A percentile compares a stretch with the other conserved stretches of the same genome.
Evolutionary conservation across 2,329 filamentous ascomycete species (phyloP).

Genomic region (Cladophialophora yegresii): DNA sequence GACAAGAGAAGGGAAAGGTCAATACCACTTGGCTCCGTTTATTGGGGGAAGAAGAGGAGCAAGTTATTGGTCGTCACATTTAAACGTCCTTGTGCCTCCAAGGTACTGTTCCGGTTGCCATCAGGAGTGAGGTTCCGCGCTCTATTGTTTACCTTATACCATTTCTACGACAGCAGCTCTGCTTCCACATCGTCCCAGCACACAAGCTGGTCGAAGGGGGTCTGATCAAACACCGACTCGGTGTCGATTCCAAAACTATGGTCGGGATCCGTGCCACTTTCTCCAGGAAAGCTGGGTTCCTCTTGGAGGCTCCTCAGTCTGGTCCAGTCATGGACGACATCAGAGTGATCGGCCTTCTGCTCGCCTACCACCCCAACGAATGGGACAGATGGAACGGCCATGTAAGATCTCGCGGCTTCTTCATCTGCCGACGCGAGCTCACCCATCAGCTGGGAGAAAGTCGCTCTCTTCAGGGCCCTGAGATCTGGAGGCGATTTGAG

Average conservation of each 20-base stretch:
- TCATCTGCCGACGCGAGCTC: neutral
- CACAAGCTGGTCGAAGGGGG: constrained; percentile 15
- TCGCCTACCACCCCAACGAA: constrained; percentile 13
- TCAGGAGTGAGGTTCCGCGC: neutral
- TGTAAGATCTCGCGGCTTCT: neutral
- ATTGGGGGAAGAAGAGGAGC: neutral
- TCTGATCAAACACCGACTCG: neutral
- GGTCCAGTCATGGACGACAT: neutral
- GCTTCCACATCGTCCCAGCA: constrained; percentile 9
- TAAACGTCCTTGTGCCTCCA: neutral
- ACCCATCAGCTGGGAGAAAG: constrained; percentile 3
- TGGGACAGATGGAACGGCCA: constrained; percentile 13
- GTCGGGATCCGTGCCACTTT: neutral
- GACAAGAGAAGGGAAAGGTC: neutral
- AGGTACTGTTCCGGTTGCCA: neutral
- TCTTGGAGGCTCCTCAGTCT: neutral
- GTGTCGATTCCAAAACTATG: neutral
- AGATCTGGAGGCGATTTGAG: constrained; percentile 17
- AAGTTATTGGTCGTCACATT: neutral
- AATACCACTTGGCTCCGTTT: neutral
- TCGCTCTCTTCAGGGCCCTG: neutral
- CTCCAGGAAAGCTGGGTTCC: neutral
- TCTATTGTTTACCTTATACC: neutral
- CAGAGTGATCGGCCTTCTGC: constrained; percentile 7
- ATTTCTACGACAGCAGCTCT: constrained; percentile 1